phyloP scores from a whole-genome alignment of 1,139 yeast genomes.

The Saccharomycopsis phalli region DNA sequence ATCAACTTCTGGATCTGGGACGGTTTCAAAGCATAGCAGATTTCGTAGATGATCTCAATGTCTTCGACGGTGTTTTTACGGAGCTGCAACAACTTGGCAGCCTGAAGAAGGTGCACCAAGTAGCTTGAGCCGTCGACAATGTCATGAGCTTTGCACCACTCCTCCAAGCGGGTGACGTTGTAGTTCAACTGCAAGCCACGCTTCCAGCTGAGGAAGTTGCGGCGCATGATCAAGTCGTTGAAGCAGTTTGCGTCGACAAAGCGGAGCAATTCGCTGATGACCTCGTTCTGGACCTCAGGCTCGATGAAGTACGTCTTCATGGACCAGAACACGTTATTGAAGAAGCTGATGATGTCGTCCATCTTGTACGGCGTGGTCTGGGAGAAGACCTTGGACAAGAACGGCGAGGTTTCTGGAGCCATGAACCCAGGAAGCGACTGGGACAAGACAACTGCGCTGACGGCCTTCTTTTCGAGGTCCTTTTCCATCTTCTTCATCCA shows the following conservation, averaged over 20 bases:
- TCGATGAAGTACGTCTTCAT: constrained; percentile 90
- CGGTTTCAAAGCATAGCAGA: constrained; percentile 90
- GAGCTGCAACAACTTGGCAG: constrained; percentile 86
- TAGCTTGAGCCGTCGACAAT: constrained; percentile 85
- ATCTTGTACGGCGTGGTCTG: constrained; percentile 69
- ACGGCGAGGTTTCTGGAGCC: constrained; percentile 82
- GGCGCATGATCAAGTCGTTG: constrained; percentile 91
- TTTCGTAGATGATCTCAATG: constrained; percentile 86
- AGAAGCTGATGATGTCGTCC: constrained; percentile 89
- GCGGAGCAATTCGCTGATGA: constrained; percentile 72
- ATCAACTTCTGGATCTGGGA: constrained; percentile 89
- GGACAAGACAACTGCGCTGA: constrained; percentile 87
- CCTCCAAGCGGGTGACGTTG: constrained; percentile 92
- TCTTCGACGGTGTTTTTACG: constrained; percentile 87
- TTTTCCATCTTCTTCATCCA: constrained; percentile 97
- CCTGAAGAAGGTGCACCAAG: constrained; percentile 83
- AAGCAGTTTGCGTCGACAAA: constrained; percentile 92
- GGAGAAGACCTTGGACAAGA: constrained; percentile 77
- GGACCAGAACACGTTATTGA: constrained; percentile 88
- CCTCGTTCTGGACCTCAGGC: constrained; percentile 75
- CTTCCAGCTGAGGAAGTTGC: constrained; percentile 94
- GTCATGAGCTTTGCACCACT: constrained; percentile 96
- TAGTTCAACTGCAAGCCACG: constrained; percentile 95
- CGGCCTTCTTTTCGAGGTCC: constrained; percentile 82
- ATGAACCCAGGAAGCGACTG: constrained; percentile 95